Conservation (phyloP, 164 flowering plant species). For the Nelumbo lutea region DNA sequence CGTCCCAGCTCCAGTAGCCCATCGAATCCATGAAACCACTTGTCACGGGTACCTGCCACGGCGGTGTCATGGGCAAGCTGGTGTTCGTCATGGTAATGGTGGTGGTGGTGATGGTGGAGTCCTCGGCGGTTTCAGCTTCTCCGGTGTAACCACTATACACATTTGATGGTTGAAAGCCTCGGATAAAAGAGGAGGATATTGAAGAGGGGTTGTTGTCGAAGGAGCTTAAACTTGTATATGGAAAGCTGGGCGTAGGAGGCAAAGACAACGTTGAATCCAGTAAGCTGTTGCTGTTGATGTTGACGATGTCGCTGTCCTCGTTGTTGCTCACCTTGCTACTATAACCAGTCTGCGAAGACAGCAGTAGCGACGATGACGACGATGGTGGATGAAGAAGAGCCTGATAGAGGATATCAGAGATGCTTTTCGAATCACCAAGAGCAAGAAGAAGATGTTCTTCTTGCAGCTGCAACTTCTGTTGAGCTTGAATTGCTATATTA, state of each 20-base stretch:
- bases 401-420: constrained; percentile 26
- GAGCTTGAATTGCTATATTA: constrained; percentile 9
- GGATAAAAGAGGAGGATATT: constrained; percentile 12
- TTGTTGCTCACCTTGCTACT: background rate
- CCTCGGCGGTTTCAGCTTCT: constrained; percentile 15
- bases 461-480: constrained; percentile 6
- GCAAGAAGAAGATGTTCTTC: constrained; percentile 8
- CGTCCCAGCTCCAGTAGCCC: constrained; percentile 59
- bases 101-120: constrained; percentile 16
- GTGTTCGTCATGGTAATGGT: constrained; percentile 9
- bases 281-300: constrained; percentile 12
- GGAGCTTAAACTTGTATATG: constrained; percentile 22
- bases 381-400: constrained; percentile 20
- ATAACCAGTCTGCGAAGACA: too few relatives aligned
- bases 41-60: constrained; percentile 20
- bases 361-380: constrained; percentile 3
- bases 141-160: constrained; percentile 14
- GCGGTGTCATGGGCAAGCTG: constrained; percentile 1
- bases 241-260: constrained; percentile 18
- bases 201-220: constrained; percentile 26
- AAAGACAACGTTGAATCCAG: constrained; percentile 10
- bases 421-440: constrained; percentile 18
- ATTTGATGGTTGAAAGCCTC: constrained; percentile 16
- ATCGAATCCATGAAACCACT: constrained; percentile 26
- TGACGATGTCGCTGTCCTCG: constrained; percentile 4